phyloP scores from a whole-genome alignment of 1,284 basidiomycete genomes.

The Heterobasidion irregulare region DNA sequence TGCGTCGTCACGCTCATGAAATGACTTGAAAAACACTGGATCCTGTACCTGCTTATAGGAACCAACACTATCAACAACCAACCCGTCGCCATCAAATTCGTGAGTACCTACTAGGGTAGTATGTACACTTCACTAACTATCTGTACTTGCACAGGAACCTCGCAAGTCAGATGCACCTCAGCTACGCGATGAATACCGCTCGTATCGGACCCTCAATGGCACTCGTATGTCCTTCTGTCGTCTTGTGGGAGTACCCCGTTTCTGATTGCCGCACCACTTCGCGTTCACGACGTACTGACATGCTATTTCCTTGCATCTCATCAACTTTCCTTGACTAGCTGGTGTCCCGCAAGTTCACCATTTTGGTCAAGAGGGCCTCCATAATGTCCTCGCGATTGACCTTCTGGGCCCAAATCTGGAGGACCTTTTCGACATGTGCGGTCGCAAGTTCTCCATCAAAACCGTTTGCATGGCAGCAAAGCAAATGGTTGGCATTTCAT shows the following conservation, averaged over 20 bases:
- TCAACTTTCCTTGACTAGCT: conserved; percentile 36
- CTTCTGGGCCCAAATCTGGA: conserved; percentile 93
- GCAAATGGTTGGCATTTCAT: conserved; percentile 45
- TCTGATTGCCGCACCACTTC: neutral
- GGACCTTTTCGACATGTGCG: conserved; percentile 97
- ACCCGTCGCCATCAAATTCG: conserved; percentile 98
- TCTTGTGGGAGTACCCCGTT: neutral
- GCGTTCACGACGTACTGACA: neutral
- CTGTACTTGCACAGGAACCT: conserved; percentile 63
- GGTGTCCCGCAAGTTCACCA: conserved; percentile 97
- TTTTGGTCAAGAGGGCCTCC: conserved; percentile 96
- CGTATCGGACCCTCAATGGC: conserved; percentile 91
- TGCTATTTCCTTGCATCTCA: neutral
- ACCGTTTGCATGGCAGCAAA: conserved; percentile 98
- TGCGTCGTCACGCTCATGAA: neutral
- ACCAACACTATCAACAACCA: conserved; percentile 84
- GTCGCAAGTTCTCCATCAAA: conserved; percentile 95
- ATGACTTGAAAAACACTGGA: neutral
- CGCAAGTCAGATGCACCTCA: conserved; percentile 98
- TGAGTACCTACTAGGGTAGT: conserved; percentile 27
- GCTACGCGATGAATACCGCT: conserved; percentile 94
- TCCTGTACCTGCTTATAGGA: conserved; percentile 36
- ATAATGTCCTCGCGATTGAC: conserved; percentile 97
- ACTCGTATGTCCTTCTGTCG: conserved; percentile 58
- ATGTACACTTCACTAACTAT: too few relatives aligned